Conservation (phyloP, 345 rosid genomes). For the Linum tenue region DNA sequence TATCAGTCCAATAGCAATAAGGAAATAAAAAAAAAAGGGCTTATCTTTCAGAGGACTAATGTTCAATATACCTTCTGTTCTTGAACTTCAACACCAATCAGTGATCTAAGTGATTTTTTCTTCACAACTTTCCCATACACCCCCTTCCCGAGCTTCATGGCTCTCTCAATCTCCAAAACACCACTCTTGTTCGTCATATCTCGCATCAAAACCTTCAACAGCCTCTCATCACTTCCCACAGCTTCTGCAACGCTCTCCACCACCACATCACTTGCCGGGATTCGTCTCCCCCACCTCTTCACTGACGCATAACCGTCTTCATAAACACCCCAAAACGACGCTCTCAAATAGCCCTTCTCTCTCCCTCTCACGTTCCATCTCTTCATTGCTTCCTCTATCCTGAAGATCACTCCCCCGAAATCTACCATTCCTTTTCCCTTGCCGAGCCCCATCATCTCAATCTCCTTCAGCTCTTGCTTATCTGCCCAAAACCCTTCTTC, state of each 20-base stretch:
- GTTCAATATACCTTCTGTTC: constrained; percentile 2
- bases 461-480: constrained; percentile 47
- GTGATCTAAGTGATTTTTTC: constrained; percentile 56
- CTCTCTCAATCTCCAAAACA: constrained; percentile 41
- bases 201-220: constrained; percentile 38
- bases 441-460: constrained; percentile 39
- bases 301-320: constrained; percentile 38
- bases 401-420: constrained; percentile 38
- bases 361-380: constrained; percentile 59
- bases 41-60: constrained; percentile 3
- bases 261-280: constrained; percentile 42
- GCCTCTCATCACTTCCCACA: constrained; percentile 61
- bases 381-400: constrained; percentile 69
- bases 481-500: constrained; percentile 35
- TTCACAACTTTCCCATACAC: constrained; percentile 62
- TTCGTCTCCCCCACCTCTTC: constrained; percentile 64
- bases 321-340: constrained; percentile 70
- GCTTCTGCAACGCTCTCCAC: constrained; percentile 48
- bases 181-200: constrained; percentile 34
- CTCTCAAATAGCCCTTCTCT: constrained; percentile 66
- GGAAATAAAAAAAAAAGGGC: not conserved
- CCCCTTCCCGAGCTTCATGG: constrained; percentile 48
- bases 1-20: not conserved
- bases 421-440: constrained; percentile 34
- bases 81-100: constrained; percentile 31